Evolutionary conservation across 1,139 yeast species (phyloP), one percentile per base, ranked within the genome.

Genomic region (Debaryomyces subglobosus): DNA sequence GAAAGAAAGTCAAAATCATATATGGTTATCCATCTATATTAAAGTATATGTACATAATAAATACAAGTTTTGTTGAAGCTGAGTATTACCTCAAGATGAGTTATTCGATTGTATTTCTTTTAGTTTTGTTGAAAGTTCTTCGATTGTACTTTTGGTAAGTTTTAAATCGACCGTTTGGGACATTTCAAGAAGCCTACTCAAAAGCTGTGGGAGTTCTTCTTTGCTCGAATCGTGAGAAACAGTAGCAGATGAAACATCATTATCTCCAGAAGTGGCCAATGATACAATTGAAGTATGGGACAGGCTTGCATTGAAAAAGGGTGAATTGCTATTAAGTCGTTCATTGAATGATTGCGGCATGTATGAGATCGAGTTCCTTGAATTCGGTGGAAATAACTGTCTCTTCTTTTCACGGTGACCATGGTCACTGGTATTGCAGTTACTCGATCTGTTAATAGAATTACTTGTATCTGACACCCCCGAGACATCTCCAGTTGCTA

Each of bases 61-160:
- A 23, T 37, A 24, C 25, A 35, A 35, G 23, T 20, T 18, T 16
- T 20, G 20, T 20, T 16, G 7, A 20, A 35, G 38, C 25, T 12
- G 15, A 10, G 12, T 1, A 35, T 6, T 6, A 18, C 9, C 3
- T 9, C 13, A 8, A 9, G 20, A 15, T 15, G 15, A 36, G 36
- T 48, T 48, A 39, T 53, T 46, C n/a, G 54, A 34, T 48, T 63
- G 65, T 21, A 67, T 48, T 15, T 49, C 52, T 24, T 55, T 55
- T 27, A 68, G 53, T 43, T 63, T 65, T 20, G 53, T 45, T 40
- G 59, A 62, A 35, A 71, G 62, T 47, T 71, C 75, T 33, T 60
- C 57, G 13, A 67, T 49, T 2, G 75, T 68, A 23, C 54, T 52
- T 39, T 54, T 55, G 1, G 70, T 62, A 4, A 69, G 57, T 41